Conservation (phyloP, 352 stramenopile species). For the Globisporangium canariense region DNA sequence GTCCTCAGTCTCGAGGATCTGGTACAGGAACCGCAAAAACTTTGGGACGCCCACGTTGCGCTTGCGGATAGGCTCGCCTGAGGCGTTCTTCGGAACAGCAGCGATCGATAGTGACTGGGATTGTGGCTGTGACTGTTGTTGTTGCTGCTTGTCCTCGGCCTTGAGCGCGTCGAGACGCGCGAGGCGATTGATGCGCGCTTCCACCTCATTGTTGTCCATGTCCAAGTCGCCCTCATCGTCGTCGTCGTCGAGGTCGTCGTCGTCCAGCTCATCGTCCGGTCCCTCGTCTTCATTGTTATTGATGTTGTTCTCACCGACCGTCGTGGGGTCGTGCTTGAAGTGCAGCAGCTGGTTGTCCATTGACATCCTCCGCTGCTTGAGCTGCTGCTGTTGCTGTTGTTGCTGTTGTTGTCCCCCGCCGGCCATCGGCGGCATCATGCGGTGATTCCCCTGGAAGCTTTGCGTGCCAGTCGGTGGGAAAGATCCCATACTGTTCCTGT, state of each 20-base stretch:
- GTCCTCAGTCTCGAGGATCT: slow-evolving; percentile 69
- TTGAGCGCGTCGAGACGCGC: slow-evolving; percentile 3
- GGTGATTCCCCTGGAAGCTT: no score
- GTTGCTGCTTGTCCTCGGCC: background rate
- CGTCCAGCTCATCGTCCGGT: slow-evolving; percentile 11
- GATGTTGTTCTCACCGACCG: background rate
- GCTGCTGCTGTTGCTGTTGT: background rate
- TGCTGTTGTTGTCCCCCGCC: no score
- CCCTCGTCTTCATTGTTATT: background rate
- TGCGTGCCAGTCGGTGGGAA: background rate
- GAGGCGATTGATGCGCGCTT: slow-evolving; percentile 1
- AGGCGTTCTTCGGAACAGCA: background rate
- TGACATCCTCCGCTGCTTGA: background rate
- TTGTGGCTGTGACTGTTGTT: background rate
- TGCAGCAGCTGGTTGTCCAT: background rate
- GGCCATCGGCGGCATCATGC: no score
- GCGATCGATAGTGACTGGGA: background rate
- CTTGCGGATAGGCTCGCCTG: slow-evolving; percentile 26
- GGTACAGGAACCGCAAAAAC: slow-evolving; percentile 64
- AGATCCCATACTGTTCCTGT: slow-evolving; percentile 2
- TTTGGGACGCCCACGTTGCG: slow-evolving; percentile 71
- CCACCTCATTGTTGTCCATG: slow-evolving; percentile 13
- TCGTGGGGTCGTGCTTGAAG: background rate
- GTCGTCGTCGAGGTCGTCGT: slow-evolving; percentile 13
- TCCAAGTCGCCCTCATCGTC: slow-evolving; percentile 10